Evolutionary conservation across 1,139 yeast genomes (phyloP).

Genomic region (Candida albicans): DNA sequence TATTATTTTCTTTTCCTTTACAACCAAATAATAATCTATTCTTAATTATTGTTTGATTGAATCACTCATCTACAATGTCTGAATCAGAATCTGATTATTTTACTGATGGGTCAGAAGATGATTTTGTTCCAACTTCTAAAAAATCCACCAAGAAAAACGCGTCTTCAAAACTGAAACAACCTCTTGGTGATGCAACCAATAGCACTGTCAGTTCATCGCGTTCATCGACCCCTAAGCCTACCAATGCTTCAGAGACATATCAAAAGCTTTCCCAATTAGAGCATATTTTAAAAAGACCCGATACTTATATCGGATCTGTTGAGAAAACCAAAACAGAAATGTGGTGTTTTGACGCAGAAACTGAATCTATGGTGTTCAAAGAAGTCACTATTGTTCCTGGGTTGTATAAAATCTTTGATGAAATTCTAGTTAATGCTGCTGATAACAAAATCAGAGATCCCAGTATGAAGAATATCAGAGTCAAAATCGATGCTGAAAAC

Average conservation of each 20-base stretch:
- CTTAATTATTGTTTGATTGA: neutral
- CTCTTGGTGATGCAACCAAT: constrained; percentile 28
- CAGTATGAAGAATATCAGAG: constrained; percentile 80
- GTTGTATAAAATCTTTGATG: constrained; percentile 93
- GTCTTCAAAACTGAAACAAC: constrained; percentile 14
- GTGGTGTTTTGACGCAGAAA: constrained; percentile 79
- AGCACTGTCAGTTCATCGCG: constrained; percentile 8
- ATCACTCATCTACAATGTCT: constrained; percentile 4
- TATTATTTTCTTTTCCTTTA: neutral
- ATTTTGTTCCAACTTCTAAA: constrained; percentile 15
- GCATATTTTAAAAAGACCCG: constrained; percentile 96
- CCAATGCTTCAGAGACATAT: constrained; percentile 70
- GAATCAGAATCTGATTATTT: constrained; percentile 17
- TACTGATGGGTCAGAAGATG: constrained; percentile 16
- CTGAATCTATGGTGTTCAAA: constrained; percentile 70
- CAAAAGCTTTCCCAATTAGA: constrained; percentile 93
- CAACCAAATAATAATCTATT: neutral
- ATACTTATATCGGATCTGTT: constrained; percentile 94
- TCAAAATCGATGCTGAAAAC: constrained; percentile 71
- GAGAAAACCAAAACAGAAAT: constrained; percentile 76
- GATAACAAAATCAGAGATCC: constrained; percentile 97
- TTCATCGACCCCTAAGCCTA: constrained; percentile 6
- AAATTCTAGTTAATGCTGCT: constrained; percentile 96
- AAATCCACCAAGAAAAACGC: constrained; percentile 9
- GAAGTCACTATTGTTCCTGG: constrained; percentile 91